Conservation (phyloP, 2,329 filamentous ascomycete genomes). For the Fusarium scirpi region DNA sequence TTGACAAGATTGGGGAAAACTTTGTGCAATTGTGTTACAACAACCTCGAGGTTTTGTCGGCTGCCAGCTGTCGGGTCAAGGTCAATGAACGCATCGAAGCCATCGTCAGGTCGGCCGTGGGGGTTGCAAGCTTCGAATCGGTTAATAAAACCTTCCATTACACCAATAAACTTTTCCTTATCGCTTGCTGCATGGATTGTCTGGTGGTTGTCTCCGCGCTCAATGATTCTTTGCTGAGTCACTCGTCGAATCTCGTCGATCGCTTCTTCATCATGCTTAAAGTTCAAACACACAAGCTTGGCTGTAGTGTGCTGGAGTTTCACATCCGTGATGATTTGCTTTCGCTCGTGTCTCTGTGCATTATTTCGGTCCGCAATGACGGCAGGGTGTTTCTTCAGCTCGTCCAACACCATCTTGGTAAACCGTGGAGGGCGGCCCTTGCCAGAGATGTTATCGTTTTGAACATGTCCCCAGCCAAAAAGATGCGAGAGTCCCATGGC, state of each 20-base stretch:
- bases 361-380: conserved; percentile 97
- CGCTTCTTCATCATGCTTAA: conserved; percentile 82
- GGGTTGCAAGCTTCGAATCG: conserved; percentile 84
- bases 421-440: conserved; percentile 83
- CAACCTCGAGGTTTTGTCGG: conserved; percentile 84
- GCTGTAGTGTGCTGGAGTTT: conserved; percentile 70
- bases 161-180: conserved; percentile 79
- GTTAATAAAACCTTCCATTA: conserved; percentile 94
- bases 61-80: conserved; percentile 83
- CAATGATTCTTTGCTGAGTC: conserved; percentile 82
- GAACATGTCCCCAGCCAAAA: conserved; percentile 91
- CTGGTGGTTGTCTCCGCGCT: conserved; percentile 95
- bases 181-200: conserved; percentile 90
- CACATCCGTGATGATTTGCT: conserved; percentile 87
- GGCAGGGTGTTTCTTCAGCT: conserved; percentile 73
- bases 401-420: conserved; percentile 74
- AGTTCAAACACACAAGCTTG: conserved; percentile 87
- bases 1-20: conserved; percentile 82
- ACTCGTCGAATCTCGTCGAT: conserved; percentile 79
- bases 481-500: conserved; percentile 83
- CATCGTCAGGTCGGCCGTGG: conserved; percentile 76
- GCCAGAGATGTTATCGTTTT: conserved; percentile 95
- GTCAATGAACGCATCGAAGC: conserved; percentile 87
- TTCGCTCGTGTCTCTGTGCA: conserved; percentile 86
- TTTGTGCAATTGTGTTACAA: conserved; percentile 78